Base-by-base conservation (phyloP, 371 early-diverging fungal genomes). In the Sporodiniella umbellata region DNA sequence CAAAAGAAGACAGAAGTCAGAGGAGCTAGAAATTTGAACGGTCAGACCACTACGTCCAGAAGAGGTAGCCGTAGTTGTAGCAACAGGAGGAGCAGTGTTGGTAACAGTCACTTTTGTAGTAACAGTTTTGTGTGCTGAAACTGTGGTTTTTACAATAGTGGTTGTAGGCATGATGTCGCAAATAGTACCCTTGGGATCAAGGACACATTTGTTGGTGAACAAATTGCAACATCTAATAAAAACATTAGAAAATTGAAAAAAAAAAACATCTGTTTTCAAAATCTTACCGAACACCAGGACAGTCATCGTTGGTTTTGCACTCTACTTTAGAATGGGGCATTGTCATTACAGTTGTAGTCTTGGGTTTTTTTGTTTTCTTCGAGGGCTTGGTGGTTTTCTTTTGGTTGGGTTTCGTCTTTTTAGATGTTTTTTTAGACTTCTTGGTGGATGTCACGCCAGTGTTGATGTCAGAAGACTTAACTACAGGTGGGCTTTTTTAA, bases 1-100 rank as follows among this genome's bases (percentile, higher is more conserved):
- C 22, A 79, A 55, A 48, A 74, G 72, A 18, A 66, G 42, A 58
- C 79, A 79, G 21, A 67, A 68, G 10, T 59, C 56, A 30, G 43
- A 33, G 11, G 48, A 45, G 14, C 55, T 54, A 22, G 46, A 46
- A 31, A 60, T 28, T 42, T 60, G 54, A 8, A 60, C 60, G 17
- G 42, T 40, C 19, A 47, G 22, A 26, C 58, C 55, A 15, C 35
- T 28, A 15, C 42, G 18, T n/a, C 48, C 35, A 24, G 48, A 30
- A 3, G 39, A 37, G n/a, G 35, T 2, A 7, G 35, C 12, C 18
- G 54, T 33, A 8, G 50, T 42, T 23, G 50, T 22, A 24, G n/a
- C 19, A 40, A 43, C 24, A 24, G 47, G 37, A 3, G 53, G 37
- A 3, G 53, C 2, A 33, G 48, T 25, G 14, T 44, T 26, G 12